Percentiles rank a stretch among this genome's conserved stretches.
These are phyloP conservation scores for Apiotrichum gamsii DNA, from an alignment of 1,284 basidiomycete genomes.

Conservation along the genomic window DNA sequence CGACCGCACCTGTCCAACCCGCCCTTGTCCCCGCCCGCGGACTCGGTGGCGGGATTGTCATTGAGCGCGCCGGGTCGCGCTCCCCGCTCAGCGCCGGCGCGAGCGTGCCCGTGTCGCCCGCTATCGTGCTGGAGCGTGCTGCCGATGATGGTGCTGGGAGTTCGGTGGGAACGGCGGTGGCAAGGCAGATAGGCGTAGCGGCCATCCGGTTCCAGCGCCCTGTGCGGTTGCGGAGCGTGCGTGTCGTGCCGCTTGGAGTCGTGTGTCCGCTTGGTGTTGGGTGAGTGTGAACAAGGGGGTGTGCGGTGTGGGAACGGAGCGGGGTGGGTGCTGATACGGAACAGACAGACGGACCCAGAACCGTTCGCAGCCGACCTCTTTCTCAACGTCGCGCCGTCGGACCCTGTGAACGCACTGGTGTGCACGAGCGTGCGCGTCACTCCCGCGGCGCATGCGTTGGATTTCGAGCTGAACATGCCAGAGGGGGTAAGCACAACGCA, in stretches of 20 bases:
- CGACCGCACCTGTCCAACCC: too few species aligned
- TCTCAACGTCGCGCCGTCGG: constrained; percentile 6
- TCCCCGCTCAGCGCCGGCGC: not conserved
- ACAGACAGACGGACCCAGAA: constrained; percentile 3
- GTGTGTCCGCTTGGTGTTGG: constrained; percentile 2
- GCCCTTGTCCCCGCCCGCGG: too few species aligned
- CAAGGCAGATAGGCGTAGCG: not conserved
- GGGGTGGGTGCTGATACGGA: not conserved
- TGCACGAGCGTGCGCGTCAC: not conserved
- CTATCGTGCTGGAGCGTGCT: not conserved
- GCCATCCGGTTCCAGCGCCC: constrained; percentile 8
- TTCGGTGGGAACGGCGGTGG: not conserved
- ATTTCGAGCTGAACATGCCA: constrained; percentile 10
- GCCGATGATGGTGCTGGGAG: not conserved
- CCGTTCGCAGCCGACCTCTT: constrained; percentile 10
- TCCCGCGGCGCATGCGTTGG: constrained; percentile 3
- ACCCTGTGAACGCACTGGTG: constrained; percentile 11
- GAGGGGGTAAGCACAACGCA: constrained; percentile 1
- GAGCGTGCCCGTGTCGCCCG: not conserved
- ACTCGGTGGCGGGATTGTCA: too few species aligned
- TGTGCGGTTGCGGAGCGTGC: constrained; percentile 4
- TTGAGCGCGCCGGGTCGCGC: too few species aligned
- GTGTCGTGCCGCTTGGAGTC: constrained; percentile 7
- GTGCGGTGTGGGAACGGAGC: not conserved
- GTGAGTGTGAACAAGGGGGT: constrained; percentile 2